Evolutionary conservation across 495 filamentous ascomycete genomes (phyloP).

Genomic region (Polyplosphaeria fusca): DNA sequence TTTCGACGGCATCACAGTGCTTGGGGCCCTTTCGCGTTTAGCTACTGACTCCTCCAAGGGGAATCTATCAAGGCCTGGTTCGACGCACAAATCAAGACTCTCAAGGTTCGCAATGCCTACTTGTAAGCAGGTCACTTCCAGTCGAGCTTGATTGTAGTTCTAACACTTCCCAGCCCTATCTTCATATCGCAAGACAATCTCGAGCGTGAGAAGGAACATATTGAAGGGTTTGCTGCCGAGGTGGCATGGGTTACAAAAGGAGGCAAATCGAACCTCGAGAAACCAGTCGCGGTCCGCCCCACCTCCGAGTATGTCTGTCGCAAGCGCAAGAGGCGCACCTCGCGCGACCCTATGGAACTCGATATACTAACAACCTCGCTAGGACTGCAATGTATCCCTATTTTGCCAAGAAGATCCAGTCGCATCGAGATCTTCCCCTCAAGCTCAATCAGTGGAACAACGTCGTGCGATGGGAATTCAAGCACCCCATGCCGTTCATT

Average conservation of each 20-base stretch:
- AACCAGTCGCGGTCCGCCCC: slow-evolving; percentile 91
- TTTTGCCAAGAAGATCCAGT: slow-evolving; percentile 94
- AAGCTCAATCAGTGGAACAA: slow-evolving; percentile 97
- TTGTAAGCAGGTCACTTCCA: slow-evolving; percentile 40
- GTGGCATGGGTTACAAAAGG: slow-evolving; percentile 98
- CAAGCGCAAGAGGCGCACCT: too few relatives aligned
- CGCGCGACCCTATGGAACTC: too few relatives aligned
- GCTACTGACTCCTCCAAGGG: too few relatives aligned
- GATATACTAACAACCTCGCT: background rate
- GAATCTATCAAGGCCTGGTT: slow-evolving; percentile 89
- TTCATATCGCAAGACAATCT: slow-evolving; percentile 89
- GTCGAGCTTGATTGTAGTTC: background rate
- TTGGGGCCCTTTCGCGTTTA: too few relatives aligned
- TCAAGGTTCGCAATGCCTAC: slow-evolving; percentile 61
- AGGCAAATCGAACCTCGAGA: slow-evolving; percentile 88
- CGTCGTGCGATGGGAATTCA: slow-evolving; percentile 97
- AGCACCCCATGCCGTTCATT: slow-evolving; percentile 93
- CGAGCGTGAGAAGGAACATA: slow-evolving; percentile 91
- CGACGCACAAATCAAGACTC: slow-evolving; percentile 75
- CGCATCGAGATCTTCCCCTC: slow-evolving; percentile 88
- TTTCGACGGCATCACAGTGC: too few relatives aligned
- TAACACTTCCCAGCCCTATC: slow-evolving; percentile 43
- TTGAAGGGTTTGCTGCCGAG: slow-evolving; percentile 96
- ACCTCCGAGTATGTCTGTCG: slow-evolving; percentile 92
- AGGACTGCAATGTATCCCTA: slow-evolving; percentile 66